Base-by-base conservation (phyloP, 306 rosid genomes). In the Quillaja saponaria region DNA sequence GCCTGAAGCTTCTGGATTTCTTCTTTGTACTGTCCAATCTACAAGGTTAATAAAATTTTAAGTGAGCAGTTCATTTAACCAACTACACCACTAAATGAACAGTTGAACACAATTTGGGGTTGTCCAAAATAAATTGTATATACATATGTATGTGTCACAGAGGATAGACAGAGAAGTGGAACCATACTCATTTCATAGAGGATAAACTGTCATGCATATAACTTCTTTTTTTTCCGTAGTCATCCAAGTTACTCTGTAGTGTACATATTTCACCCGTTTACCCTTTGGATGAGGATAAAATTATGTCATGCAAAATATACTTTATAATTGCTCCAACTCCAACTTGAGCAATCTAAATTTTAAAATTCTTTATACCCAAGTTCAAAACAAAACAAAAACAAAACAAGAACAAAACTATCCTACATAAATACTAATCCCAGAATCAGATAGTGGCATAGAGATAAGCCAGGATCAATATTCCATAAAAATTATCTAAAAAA, bases 1-100 rank as follows among this genome's bases (percentile, higher is more conserved):
- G 88, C 90, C 78, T 86, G 92, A 77, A 92, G 96, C 75, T 83
- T 88, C 83, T 81, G 84, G 66, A 92, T 86, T 72, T 92, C 94
- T 44, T 80, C 72, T 78, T 69, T 83, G 68, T 79, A 88, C 58
- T 80, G 89, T 52, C 84, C 94, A 69, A 88, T 76, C 98, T 88
- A 71, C 75, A 69, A 73, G 49, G 51, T 71, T 63, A 50, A 64
- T 19, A 49, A 45, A 58, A 64, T 64, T 41, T 10, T 52, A 34
- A 64, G 25, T 51, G 14, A 61, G n/a, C 13, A 51, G 11, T 38
- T 59, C 62, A 34, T 57, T 45, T 57, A 50, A 56, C 31, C 50
- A 53, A 42, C 63, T 13, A 55, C 52, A 15, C 31, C 53, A 37
- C 52, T 51, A 44, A 20, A 63, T 18, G 25, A n/a, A n/a, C n/a